phyloP scores from a whole-genome alignment of 2,329 filamentous ascomycete genomes.

The Chalaropsis ovoidea region DNA sequence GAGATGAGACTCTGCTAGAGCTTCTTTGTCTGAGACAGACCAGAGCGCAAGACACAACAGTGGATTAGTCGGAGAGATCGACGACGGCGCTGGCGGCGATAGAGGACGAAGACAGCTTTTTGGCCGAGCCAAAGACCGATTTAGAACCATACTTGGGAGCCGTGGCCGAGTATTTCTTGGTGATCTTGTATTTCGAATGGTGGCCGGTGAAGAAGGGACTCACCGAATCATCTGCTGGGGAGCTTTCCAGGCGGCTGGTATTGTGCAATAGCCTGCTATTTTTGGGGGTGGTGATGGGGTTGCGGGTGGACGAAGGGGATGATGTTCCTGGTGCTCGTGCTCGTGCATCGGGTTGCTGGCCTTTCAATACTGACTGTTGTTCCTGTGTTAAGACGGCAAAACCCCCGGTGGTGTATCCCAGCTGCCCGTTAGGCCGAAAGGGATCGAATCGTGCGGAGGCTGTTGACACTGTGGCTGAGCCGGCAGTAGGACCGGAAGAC shows the following conservation, averaged over 20 bases:
- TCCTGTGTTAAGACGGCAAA: not conserved
- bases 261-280: not conserved
- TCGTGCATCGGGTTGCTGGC: not conserved
- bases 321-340: not conserved
- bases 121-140: not conserved
- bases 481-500: not conserved
- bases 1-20: not conserved
- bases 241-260: not conserved
- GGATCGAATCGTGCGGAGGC: not conserved
- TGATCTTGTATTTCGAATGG: slow-evolving; percentile 10
- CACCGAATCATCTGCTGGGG: not conserved
- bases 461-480: not conserved
- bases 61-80: slow-evolving; percentile 1
- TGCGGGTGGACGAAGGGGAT: not conserved
- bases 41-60: not conserved
- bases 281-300: not conserved
- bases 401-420: too few relatives aligned
- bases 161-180: slow-evolving; percentile 6
- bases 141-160: not conserved
- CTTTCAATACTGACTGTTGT: not conserved
- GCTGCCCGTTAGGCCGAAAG: not conserved
- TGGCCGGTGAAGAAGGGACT: slow-evolving; percentile 7
- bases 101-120: not conserved
- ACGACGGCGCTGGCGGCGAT: not conserved
- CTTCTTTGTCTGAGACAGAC: not conserved